Evolutionary conservation across 495 filamentous ascomycete species (phyloP).

Genomic region (Penicillium verhagenii): DNA sequence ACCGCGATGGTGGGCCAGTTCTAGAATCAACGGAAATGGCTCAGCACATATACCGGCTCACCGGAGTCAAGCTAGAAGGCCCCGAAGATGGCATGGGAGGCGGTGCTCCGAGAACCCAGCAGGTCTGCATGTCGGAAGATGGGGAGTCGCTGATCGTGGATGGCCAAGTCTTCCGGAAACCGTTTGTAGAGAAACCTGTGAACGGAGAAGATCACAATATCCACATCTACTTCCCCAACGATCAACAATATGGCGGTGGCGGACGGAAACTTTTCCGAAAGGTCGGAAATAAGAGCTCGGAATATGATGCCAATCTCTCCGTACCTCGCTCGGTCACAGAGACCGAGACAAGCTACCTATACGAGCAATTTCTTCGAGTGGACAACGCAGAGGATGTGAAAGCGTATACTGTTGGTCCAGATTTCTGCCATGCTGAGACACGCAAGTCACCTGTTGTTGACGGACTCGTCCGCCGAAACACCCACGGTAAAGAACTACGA

Average conservation of each 20-base stretch:
- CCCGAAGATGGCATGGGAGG: constrained; percentile 71
- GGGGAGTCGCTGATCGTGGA: constrained; percentile 87
- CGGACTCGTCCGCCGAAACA: constrained; percentile 91
- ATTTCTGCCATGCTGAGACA: constrained; percentile 95
- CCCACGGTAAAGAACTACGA: constrained; percentile 93
- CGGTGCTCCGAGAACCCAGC: constrained; percentile 53
- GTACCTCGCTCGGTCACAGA: constrained; percentile 81
- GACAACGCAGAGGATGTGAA: constrained; percentile 98
- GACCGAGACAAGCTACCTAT: constrained; percentile 78
- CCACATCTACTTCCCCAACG: constrained; percentile 90
- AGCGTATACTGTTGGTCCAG: constrained; percentile 92
- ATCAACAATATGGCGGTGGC: constrained; percentile 71
- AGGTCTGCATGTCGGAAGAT: constrained; percentile 79
- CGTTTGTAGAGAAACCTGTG: constrained; percentile 98
- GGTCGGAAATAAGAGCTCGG: constrained; percentile 96
- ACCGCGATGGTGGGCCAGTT: constrained; percentile 85
- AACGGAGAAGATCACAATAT: constrained; percentile 99
- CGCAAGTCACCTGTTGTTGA: constrained; percentile 96
- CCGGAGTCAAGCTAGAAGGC: constrained; percentile 75
- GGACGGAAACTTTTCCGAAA: constrained; percentile 93
- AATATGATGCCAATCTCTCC: constrained; percentile 73
- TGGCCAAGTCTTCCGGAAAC: constrained; percentile 77
- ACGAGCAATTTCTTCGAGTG: constrained; percentile 93
- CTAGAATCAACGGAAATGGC: constrained; percentile 74
- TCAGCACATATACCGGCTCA: constrained; percentile 72